These are phyloP conservation scores for Casaregolazyma lundiana DNA, from an alignment of 1,139 yeast species.

Conservation along the genomic window DNA sequence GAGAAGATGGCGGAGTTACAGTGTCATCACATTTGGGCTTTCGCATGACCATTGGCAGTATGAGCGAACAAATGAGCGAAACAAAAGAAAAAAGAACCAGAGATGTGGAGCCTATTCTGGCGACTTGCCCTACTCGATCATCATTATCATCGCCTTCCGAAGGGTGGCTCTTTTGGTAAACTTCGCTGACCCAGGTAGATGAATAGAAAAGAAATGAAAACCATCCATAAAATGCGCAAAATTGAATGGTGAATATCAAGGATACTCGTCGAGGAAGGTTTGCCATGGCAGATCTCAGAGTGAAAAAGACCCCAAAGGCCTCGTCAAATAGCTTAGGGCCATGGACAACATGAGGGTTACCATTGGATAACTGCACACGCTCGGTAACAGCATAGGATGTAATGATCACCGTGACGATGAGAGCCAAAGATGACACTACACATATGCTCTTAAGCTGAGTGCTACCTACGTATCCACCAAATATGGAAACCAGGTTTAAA, in stretches of 20 bases:
- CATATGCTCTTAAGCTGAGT: conserved; percentile 51
- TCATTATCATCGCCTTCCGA: conserved; percentile 9
- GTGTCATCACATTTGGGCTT: background rate
- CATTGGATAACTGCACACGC: conserved; percentile 18
- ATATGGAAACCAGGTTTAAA: conserved; percentile 35
- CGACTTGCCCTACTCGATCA: conserved; percentile 33
- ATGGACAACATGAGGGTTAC: background rate
- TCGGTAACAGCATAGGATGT: conserved; percentile 38
- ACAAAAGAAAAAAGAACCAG: conserved; percentile 35
- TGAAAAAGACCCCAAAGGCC: conserved; percentile 6
- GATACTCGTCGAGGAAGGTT: conserved; percentile 26
- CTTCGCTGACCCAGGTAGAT: conserved; percentile 40
- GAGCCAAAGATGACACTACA: conserved; percentile 40
- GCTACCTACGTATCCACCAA: conserved; percentile 40
- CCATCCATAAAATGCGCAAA: conserved; percentile 39
- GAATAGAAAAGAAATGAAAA: conserved; percentile 37
- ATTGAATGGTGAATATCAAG: conserved; percentile 32
- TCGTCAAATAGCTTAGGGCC: conserved; percentile 6
- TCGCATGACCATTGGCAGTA: conserved; percentile 29
- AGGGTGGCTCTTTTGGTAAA: conserved; percentile 26
- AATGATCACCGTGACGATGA: conserved; percentile 37
- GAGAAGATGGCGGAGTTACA: conserved; percentile 11
- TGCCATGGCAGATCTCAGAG: conserved; percentile 19
- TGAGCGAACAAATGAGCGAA: conserved; percentile 32
- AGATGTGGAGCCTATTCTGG: conserved; percentile 38